Base-by-base conservation (phyloP, 2,329 filamentous ascomycete genomes). In the Purpureocillium lavendulum region DNA sequence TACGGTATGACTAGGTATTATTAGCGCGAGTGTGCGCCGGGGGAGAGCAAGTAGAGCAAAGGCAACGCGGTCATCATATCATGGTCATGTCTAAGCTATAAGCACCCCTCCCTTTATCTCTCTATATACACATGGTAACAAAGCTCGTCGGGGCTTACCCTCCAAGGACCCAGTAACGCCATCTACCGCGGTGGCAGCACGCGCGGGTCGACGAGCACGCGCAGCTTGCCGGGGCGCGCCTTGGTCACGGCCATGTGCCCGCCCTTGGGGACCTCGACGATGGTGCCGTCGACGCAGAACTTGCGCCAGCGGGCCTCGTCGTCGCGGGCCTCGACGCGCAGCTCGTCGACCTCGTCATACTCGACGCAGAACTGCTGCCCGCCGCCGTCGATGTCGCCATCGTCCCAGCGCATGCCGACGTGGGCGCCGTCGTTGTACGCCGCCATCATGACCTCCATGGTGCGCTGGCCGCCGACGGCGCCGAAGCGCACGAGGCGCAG, bases 251-350 rank as follows among this genome's bases (percentile, higher is more conserved):
- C 74, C 59, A 94, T 75, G 70, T 77, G 82, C 0, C 88, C 88
- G 2, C 73, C 79, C 38, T 69, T 58, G 15, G 84, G 82, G 1
- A 95, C 65, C 42, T 77, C 73, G 3, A 96, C 77, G 51, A 94
- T 94, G 39, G 83, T 87, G 3, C 90, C 90, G 59, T 97, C 90
- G n/a, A 97, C 70, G 57, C 90, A 97, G 12, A 94, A 75, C 53
- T 89, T 78, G 44, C 90, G 71, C 88, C 88, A 96, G 38, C 79
- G 68, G 34, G 66, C 67, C n/a, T 87, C 78, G 13, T 75, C 66
- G 52, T 92, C 85, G 2, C 66, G 46, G 29, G 87, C 79, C 13
- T 75, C 70, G 35, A 96, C 77, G 42, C 64, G 69, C 14, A 95
- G 49, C 38, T 75, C 75, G 2, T 83, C 75, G 7, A 92, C 71